phyloP scores from a whole-genome alignment of 163 green algal species.

The Chlorella variabilis region DNA sequence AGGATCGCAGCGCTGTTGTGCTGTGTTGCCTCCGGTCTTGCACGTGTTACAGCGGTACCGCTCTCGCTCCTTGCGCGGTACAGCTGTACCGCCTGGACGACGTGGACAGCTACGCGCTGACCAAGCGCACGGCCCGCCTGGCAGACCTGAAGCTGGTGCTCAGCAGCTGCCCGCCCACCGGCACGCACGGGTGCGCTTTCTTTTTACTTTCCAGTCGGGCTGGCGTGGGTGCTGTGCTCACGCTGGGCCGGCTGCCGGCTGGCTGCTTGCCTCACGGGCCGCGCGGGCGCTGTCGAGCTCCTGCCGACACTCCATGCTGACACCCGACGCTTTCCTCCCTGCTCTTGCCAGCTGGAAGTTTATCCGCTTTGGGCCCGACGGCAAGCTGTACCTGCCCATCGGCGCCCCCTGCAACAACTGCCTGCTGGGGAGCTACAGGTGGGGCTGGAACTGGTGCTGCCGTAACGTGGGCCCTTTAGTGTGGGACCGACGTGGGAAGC shows the following conservation, averaged over 20 bases:
- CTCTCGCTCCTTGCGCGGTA: too few relatives aligned
- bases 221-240: too few relatives aligned
- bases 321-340: background rate
- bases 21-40: too few relatives aligned
- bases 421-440: background rate
- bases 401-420: constrained; percentile 3
- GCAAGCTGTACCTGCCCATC: constrained; percentile 15
- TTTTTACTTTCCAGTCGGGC: background rate
- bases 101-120: constrained; percentile 2
- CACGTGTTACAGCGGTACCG: too few relatives aligned
- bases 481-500: too few relatives aligned
- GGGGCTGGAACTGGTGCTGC: too few relatives aligned
- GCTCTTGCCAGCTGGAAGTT: background rate
- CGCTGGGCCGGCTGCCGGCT: too few relatives aligned
- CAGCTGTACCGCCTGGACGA: constrained; percentile 20
- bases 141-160: background rate
- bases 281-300: too few relatives aligned
- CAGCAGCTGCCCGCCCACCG: background rate
- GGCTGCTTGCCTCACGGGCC: too few relatives aligned
- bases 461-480: too few relatives aligned
- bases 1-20: too few relatives aligned
- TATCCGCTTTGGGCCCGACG: constrained; percentile 15
- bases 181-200: background rate
- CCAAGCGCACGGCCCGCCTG: background rate
- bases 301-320: too few relatives aligned